These are phyloP conservation scores for Salix caprea DNA, from an alignment of 345 rosid genomes.

Conservation along the genomic window DNA sequence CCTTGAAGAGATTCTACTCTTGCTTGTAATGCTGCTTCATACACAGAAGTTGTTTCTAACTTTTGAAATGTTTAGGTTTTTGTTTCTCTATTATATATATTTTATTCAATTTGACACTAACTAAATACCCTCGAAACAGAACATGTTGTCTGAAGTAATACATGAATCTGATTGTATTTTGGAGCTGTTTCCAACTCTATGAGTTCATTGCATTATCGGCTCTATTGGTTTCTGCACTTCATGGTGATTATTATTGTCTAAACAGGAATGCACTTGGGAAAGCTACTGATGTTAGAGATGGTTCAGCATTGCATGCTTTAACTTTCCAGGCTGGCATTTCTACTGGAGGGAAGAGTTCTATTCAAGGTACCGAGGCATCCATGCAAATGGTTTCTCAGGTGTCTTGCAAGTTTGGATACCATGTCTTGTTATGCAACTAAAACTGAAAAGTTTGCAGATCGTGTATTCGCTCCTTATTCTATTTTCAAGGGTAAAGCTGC, in stretches of 20 bases:
- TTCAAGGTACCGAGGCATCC: conserved; percentile 25
- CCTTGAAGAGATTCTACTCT: too few species aligned
- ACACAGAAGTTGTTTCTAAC: too few species aligned
- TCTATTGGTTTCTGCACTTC: neutral
- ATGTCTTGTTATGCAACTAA: conserved; percentile 6
- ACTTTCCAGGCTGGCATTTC: conserved; percentile 42
- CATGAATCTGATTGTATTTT: neutral
- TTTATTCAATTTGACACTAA: too few species aligned
- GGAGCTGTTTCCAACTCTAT: neutral
- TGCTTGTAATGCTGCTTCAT: too few species aligned
- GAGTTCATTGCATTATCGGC: neutral
- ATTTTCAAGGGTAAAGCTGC: conserved; percentile 91
- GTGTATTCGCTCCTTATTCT: conserved; percentile 68
- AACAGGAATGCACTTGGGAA: conserved; percentile 9
- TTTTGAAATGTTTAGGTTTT: too few species aligned
- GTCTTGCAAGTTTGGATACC: neutral
- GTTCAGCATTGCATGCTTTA: conserved; percentile 31
- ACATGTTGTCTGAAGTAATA: too few species aligned
- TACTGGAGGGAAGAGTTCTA: conserved; percentile 24
- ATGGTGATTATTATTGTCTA: neutral
- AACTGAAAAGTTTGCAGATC: conserved; percentile 31
- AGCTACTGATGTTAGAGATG: conserved; percentile 10
- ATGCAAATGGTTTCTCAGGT: neutral
- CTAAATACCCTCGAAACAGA: too few species aligned
- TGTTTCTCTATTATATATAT: too few species aligned